phyloP scores from a whole-genome alignment of 495 filamentous ascomycete genomes.

The Podospora pseudoanserina region DNA sequence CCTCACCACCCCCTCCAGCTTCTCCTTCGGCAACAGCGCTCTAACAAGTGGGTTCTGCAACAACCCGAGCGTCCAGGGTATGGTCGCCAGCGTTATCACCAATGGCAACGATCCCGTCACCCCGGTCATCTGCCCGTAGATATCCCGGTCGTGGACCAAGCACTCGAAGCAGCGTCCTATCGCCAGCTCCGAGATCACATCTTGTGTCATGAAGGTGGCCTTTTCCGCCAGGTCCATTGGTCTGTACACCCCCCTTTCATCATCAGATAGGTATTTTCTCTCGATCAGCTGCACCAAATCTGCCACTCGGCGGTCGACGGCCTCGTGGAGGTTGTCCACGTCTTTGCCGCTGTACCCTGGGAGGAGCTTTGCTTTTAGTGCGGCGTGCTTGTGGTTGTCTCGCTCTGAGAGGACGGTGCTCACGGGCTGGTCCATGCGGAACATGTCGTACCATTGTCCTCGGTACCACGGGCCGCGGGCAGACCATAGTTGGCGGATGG shows the following conservation, averaged over 20 bases:
- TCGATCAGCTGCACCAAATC: conserved; percentile 41
- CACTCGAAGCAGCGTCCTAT: conserved; percentile 51
- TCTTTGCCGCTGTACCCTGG: conserved; percentile 23
- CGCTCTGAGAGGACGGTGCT: conserved; percentile 20
- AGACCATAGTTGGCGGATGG: conserved; percentile 36
- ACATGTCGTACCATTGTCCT: conserved; percentile 34
- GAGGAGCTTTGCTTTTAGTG: conserved; percentile 14
- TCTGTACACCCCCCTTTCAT: conserved; percentile 21
- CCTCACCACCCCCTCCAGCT: conserved; percentile 42
- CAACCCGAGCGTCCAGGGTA: conserved; percentile 29
- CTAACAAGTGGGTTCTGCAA: conserved; percentile 32
- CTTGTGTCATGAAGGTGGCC: conserved; percentile 48
- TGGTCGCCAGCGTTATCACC: conserved; percentile 21
- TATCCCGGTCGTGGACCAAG: conserved; percentile 41
- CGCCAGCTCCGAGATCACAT: conserved; percentile 48
- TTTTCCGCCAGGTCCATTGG: conserved; percentile 43
- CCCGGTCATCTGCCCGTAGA: conserved; percentile 44
- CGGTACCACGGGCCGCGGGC: conserved; percentile 36
- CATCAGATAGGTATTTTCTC: conserved; percentile 36
- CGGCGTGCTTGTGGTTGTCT: conserved; percentile 20
- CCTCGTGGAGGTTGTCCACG: conserved; percentile 10
- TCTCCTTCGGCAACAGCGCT: conserved; percentile 53
- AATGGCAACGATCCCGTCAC: conserved; percentile 35
- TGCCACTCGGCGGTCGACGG: conserved; percentile 41
- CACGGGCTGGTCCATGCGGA: conserved; percentile 33